These are phyloP conservation scores for Helotiales sp. DNA, from an alignment of 2,329 filamentous ascomycete species.

Conservation along the genomic window DNA sequence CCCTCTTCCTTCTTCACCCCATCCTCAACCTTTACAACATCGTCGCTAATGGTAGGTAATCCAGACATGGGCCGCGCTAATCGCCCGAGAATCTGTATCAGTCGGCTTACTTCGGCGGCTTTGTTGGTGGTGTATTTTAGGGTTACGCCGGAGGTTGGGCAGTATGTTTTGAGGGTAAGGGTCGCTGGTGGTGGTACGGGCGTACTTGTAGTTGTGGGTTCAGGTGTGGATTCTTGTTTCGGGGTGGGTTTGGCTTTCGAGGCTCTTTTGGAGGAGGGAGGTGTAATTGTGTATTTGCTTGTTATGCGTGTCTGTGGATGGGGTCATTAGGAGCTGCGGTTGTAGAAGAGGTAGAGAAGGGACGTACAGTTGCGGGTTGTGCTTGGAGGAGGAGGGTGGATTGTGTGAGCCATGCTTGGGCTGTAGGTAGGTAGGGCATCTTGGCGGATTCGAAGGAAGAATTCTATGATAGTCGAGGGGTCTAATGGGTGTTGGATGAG, in stretches of 20 bases:
- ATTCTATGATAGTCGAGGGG: background rate
- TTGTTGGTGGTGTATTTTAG: conserved; percentile 93
- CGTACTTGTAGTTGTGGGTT: conserved; percentile 36
- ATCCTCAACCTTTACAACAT: conserved; percentile 35
- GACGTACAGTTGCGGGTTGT: conserved; percentile 75
- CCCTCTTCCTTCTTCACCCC: conserved; percentile 9
- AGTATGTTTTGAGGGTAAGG: conserved; percentile 86
- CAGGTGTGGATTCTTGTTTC: conserved; percentile 27
- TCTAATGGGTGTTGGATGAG: background rate
- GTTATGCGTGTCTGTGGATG: conserved; percentile 76
- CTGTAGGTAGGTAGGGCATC: conserved; percentile 81
- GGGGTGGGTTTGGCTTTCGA: conserved; percentile 33
- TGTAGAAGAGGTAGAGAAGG: conserved; percentile 4
- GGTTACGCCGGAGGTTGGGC: conserved; percentile 76
- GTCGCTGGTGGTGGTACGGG: conserved; percentile 57
- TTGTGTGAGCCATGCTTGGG: conserved; percentile 89
- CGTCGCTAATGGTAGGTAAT: conserved; percentile 42
- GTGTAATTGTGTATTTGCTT: conserved; percentile 79
- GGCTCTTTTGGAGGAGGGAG: conserved; percentile 21
- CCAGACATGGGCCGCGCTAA: conserved; percentile 70
- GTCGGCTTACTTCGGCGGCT: conserved; percentile 81
- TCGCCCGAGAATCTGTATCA: conserved; percentile 73
- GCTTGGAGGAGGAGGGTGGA: conserved; percentile 84
- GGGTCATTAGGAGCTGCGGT: conserved; percentile 21
- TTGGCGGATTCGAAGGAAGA: conserved; percentile 21